phyloP scores from a whole-genome alignment of 192 early-diverging fungal species.

The Backusella mclennaniae region DNA sequence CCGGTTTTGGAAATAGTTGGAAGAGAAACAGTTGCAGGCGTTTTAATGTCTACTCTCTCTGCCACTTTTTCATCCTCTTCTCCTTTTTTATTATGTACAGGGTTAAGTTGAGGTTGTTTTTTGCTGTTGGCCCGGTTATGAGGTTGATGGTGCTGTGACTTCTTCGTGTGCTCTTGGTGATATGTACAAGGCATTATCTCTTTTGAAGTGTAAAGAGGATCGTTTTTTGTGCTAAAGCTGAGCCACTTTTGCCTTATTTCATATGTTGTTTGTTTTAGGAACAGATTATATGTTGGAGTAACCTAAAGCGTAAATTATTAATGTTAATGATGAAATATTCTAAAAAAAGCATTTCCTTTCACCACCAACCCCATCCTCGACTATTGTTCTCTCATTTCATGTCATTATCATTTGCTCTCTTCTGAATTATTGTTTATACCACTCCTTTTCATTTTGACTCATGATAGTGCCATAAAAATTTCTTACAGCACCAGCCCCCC shows the following conservation, averaged over 20 bases:
- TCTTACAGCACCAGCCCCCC: not conserved
- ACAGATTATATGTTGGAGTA: not conserved
- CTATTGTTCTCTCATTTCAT: not conserved
- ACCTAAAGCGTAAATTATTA: not conserved
- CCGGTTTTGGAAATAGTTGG: not conserved
- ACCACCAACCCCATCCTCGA: not conserved
- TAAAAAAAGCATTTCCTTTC: not conserved
- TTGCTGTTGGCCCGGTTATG: not conserved
- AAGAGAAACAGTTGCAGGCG: not conserved
- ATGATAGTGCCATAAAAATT: not conserved
- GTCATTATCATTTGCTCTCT: not conserved
- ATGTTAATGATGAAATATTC: not conserved
- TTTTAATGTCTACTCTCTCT: not conserved
- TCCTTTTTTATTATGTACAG: not conserved
- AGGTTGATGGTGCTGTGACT: not conserved
- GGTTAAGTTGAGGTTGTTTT: not conserved
- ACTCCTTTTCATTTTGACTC: slow-evolving; percentile 3
- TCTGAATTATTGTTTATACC: not conserved
- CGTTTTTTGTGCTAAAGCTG: not conserved
- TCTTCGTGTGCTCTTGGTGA: not conserved
- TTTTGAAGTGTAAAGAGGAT: not conserved
- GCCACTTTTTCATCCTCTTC: not conserved
- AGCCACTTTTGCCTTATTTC: not conserved
- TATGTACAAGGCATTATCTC: slow-evolving; percentile 3
- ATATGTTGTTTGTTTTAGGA: not conserved